A percentile compares a stretch with the other conserved stretches of the same genome.
phyloP scores from a whole-genome alignment of 768 basidiomycete species.

The Trametes elegans region DNA sequence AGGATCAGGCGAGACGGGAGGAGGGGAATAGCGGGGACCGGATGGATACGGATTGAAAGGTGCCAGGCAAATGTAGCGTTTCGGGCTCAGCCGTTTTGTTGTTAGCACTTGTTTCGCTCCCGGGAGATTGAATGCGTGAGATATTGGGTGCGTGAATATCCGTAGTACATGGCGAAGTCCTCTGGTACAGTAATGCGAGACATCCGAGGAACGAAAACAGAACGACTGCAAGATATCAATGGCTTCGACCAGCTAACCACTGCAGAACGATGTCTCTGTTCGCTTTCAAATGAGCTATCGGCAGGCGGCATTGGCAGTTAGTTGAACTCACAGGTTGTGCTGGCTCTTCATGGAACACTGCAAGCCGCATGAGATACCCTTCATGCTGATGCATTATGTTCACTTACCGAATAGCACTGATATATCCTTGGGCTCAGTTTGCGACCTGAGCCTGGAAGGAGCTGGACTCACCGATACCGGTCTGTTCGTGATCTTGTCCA shows the following conservation, averaged over 20 bases:
- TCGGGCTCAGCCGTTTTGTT: background rate
- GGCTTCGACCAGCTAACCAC: constrained; percentile 79
- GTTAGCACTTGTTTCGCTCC: no score
- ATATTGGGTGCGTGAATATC: background rate
- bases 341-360: constrained; percentile 97
- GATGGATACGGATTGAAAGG: constrained; percentile 76
- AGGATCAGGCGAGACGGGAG: constrained; percentile 61
- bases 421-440: background rate
- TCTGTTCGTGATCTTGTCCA: constrained; percentile 76
- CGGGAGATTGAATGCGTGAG: background rate
- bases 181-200: constrained; percentile 3
- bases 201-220: background rate
- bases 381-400: background rate
- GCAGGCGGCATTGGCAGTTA: background rate
- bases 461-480: constrained; percentile 80
- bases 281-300: constrained; percentile 6
- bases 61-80: no score
- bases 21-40: constrained; percentile 45
- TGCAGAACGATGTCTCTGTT: constrained; percentile 82
- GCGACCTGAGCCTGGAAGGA: background rate
- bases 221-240: constrained; percentile 36
- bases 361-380: background rate
- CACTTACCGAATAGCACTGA: constrained; percentile 77
- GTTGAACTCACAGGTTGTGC: constrained; percentile 73
- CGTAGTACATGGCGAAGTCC: constrained; percentile 14